A percentile compares a stretch with the other conserved stretches of the same genome.
Conservation (phyloP, 257 asterid genomes). For the Solanum paucissectum region DNA sequence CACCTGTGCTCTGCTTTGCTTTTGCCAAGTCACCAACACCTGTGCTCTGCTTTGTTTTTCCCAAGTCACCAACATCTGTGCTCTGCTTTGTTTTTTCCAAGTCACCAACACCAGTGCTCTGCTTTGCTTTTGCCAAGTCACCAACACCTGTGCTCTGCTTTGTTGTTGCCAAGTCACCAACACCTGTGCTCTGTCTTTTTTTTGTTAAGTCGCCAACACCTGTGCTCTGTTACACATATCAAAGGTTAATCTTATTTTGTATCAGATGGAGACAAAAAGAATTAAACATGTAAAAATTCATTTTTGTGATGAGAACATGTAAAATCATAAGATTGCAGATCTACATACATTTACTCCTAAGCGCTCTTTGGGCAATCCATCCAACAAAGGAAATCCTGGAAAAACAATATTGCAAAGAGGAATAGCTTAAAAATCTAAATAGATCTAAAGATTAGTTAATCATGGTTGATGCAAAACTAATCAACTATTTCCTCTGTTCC, state of each 20-base stretch:
- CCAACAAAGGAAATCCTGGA: conserved; percentile 37
- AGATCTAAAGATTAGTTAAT: not conserved
- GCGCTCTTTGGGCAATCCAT: conserved; percentile 26
- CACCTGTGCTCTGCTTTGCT: conserved; percentile 15
- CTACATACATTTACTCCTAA: conserved; percentile 27
- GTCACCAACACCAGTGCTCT: not conserved
- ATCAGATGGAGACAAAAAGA: not conserved
- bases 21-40: not conserved
- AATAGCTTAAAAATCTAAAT: not conserved
- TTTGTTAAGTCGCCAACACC: not conserved
- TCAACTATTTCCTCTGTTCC: not conserved
- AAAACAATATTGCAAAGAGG: not conserved
- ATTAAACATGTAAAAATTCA: not conserved
- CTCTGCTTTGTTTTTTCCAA: conserved; percentile 12
- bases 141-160: not conserved
- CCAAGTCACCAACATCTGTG: not conserved
- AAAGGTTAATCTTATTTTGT: not conserved
- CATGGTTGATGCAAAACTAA: not conserved
- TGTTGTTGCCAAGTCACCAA: not conserved
- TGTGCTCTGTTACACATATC: conserved; percentile 27
- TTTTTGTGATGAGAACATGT: not conserved
- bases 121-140: not conserved
- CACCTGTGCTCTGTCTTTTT: conserved; percentile 15
- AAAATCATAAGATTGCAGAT: not conserved
- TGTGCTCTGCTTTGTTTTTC: not conserved